These are phyloP conservation scores for Eremothecium gossypii DNA, from an alignment of 1,139 yeast species.

Conservation along the genomic window DNA sequence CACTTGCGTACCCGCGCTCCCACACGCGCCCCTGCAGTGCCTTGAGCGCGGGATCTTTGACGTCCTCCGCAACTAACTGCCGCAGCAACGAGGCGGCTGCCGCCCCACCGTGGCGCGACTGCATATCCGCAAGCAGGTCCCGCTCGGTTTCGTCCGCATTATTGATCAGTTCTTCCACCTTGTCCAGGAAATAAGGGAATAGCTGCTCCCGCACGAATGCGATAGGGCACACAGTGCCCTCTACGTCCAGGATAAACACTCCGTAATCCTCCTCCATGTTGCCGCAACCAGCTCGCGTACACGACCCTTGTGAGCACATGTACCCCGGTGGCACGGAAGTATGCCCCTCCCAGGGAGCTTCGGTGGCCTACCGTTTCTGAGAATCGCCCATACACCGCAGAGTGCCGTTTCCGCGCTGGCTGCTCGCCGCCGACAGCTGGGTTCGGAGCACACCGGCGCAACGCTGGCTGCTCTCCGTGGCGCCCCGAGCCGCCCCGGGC, in stretches of 20 bases:
- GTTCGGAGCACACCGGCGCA: too few relatives aligned
- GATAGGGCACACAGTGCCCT: constrained; percentile 89
- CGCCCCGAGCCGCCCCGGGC: too few relatives aligned
- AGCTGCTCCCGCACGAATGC: constrained; percentile 71
- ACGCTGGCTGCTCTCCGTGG: too few relatives aligned
- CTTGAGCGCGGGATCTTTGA: constrained; percentile 73
- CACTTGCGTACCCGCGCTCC: constrained; percentile 67
- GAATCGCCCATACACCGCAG: too few relatives aligned
- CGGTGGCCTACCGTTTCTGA: too few relatives aligned
- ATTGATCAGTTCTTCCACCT: constrained; percentile 18
- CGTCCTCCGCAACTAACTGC: constrained; percentile 51
- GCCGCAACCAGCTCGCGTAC: too few relatives aligned
- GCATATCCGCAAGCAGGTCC: constrained; percentile 31
- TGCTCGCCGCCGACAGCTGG: too few relatives aligned
- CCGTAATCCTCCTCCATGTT: not conserved
- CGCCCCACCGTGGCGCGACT: constrained; percentile 14
- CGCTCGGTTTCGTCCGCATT: constrained; percentile 26
- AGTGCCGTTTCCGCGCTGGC: too few relatives aligned
- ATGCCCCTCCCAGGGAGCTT: too few relatives aligned
- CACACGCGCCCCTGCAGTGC: constrained; percentile 77
- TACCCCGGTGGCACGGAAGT: too few relatives aligned
- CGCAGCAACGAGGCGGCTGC: constrained; percentile 30
- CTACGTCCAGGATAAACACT: constrained; percentile 59
- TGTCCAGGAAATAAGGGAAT: constrained; percentile 39
- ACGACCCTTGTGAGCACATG: too few relatives aligned